phyloP scores from a whole-genome alignment of 106 monocot genomes.

The Acorus gramineus region DNA sequence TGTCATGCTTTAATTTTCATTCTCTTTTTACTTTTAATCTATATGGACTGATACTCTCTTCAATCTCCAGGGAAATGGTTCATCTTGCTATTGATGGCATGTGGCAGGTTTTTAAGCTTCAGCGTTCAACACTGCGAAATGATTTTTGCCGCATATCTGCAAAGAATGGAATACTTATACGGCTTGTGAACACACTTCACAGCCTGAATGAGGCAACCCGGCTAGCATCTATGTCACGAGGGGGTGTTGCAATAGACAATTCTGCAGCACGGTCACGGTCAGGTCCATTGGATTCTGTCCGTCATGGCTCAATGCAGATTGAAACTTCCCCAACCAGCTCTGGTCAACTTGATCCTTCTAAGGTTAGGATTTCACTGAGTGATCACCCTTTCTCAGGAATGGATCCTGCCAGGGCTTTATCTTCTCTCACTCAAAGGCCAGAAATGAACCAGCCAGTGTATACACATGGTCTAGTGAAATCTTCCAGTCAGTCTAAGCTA shows the following conservation, averaged over 20 bases:
- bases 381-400: conserved; percentile 26
- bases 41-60: conserved; percentile 6
- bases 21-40: neutral
- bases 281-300: conserved; percentile 41
- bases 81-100: conserved; percentile 94
- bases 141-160: conserved; percentile 89
- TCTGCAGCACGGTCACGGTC: conserved; percentile 43
- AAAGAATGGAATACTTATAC: conserved; percentile 77
- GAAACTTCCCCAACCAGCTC: conserved; percentile 23
- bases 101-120: conserved; percentile 91
- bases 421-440: conserved; percentile 24
- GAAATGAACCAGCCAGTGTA: conserved; percentile 30
- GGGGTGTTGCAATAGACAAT: conserved; percentile 44
- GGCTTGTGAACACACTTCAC: conserved; percentile 82
- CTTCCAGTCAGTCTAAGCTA: conserved; percentile 35
- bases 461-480: conserved; percentile 28
- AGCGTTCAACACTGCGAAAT: conserved; percentile 61
- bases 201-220: conserved; percentile 88
- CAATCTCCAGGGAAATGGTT: conserved; percentile 73
- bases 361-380: conserved; percentile 15
- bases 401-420: conserved; percentile 19
- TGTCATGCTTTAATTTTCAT: neutral
- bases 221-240: conserved; percentile 42
- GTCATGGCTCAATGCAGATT: conserved; percentile 11
- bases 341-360: conserved; percentile 44